A percentile compares a stretch with the other conserved stretches of the same genome.
phyloP scores from a whole-genome alignment of 495 filamentous ascomycete species.

The Trichoderma reesei region DNA sequence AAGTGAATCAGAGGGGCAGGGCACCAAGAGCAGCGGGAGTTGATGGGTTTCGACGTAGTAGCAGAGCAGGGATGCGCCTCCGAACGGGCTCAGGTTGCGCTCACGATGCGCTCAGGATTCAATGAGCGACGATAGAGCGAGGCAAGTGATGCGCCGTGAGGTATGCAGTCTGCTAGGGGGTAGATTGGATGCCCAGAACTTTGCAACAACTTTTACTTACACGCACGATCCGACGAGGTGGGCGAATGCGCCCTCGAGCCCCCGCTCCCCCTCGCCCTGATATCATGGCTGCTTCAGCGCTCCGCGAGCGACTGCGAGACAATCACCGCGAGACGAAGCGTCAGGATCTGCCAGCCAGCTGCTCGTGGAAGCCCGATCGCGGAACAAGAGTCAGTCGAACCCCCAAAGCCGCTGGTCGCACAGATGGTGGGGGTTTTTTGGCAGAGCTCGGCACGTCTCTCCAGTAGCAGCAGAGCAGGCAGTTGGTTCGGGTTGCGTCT shows the following conservation, averaged over 20 bases:
- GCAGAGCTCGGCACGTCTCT: no score
- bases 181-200: no score
- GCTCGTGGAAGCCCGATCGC: constrained; percentile 2
- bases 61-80: no score
- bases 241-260: constrained; percentile 10
- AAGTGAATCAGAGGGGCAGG: no score
- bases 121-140: neutral
- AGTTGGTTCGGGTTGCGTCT: neutral
- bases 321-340: neutral
- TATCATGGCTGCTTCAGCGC: constrained; percentile 10
- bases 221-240: constrained; percentile 11
- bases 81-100: neutral
- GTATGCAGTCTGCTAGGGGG: neutral
- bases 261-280: constrained; percentile 11
- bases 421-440: constrained; percentile 1
- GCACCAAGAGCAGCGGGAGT: no score
- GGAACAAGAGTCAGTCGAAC: neutral
- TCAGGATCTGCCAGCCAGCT: neutral
- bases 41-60: neutral
- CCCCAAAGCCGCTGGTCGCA: neutral
- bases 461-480: neutral
- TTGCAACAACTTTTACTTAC: no score
- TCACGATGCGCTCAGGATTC: neutral
- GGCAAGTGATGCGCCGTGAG: constrained; percentile 1
- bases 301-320: neutral